Evolutionary conservation across 345 rosid genomes (phyloP).

Genomic region (Trapa incisa): DNA sequence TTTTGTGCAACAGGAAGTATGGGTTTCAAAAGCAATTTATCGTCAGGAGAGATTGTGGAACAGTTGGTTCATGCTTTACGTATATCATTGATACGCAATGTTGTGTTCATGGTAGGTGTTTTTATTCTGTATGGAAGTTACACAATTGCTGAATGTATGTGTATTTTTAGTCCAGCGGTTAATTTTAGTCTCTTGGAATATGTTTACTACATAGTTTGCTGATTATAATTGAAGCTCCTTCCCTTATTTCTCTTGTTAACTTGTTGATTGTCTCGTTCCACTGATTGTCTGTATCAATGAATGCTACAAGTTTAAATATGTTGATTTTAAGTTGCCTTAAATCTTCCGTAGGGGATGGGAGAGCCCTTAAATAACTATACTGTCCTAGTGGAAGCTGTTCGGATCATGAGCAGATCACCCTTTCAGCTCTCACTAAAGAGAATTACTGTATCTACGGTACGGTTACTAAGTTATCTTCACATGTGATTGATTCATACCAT

Average conservation of each 20-base stretch:
- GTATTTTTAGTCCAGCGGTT: neutral
- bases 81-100: conserved; percentile 59
- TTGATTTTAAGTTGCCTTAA: neutral
- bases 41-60: conserved; percentile 90
- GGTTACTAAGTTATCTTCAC: neutral
- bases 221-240: neutral
- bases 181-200: neutral
- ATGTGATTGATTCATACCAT: neutral
- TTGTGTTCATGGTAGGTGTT: conserved; percentile 74
- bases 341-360: conserved; percentile 74
- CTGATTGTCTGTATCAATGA: neutral
- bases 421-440: conserved; percentile 76
- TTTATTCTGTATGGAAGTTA: neutral
- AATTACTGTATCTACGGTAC: conserved; percentile 88
- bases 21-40: conserved; percentile 80
- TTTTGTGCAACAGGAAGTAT: conserved; percentile 98
- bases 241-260: neutral
- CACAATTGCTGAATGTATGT: neutral
- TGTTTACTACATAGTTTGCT: neutral
- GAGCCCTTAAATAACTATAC: conserved; percentile 89
- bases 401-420: conserved; percentile 57
- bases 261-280: neutral
- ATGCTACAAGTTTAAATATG: neutral
- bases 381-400: conserved; percentile 76
- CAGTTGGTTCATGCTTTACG: conserved; percentile 87